phyloP scores from a whole-genome alignment of 805 yeast genomes.

The Cephaloascus fragrans region DNA sequence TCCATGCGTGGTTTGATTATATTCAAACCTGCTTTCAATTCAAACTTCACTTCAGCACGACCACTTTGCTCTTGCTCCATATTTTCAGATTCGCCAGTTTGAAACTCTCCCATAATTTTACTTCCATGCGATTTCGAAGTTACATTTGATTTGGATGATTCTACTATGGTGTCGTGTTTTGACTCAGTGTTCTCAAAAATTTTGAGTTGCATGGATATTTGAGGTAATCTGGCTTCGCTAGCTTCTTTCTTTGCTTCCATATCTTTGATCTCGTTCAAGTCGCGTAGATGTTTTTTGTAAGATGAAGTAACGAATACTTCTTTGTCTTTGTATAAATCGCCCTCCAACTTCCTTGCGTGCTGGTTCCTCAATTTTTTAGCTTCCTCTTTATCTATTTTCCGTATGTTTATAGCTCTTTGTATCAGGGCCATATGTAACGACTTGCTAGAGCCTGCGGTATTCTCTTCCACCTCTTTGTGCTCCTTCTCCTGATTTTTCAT shows the following conservation, averaged over 20 bases:
- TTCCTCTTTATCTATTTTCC: conserved; percentile 36
- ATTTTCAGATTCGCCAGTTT: no score
- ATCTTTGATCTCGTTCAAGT: conserved; percentile 8
- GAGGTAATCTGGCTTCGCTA: no score
- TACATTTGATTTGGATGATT: no score
- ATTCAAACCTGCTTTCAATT: no score
- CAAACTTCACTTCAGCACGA: no score
- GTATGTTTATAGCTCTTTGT: conserved; percentile 29
- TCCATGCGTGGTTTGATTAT: no score
- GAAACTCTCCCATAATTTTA: no score
- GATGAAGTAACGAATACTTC: conserved; percentile 40
- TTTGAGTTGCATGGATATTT: background rate
- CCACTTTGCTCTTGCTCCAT: no score
- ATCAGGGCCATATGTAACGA: conserved; percentile 25
- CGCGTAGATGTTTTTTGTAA: conserved; percentile 29
- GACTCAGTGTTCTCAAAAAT: background rate
- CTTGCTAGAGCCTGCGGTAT: conserved; percentile 5
- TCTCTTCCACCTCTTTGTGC: conserved; percentile 7
- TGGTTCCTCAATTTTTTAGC: conserved; percentile 25
- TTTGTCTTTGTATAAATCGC: conserved; percentile 22
- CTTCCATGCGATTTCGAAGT: no score
- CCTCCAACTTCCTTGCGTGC: conserved; percentile 27
- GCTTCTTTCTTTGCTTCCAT: no score
- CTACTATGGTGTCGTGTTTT: no score
- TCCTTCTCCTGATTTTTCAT: conserved; percentile 19